A percentile compares a stretch with the other conserved stretches of the same genome.
These are phyloP conservation scores for Fusarium sublunatum DNA, from an alignment of 2,329 filamentous ascomycete genomes.

Conservation along the genomic window DNA sequence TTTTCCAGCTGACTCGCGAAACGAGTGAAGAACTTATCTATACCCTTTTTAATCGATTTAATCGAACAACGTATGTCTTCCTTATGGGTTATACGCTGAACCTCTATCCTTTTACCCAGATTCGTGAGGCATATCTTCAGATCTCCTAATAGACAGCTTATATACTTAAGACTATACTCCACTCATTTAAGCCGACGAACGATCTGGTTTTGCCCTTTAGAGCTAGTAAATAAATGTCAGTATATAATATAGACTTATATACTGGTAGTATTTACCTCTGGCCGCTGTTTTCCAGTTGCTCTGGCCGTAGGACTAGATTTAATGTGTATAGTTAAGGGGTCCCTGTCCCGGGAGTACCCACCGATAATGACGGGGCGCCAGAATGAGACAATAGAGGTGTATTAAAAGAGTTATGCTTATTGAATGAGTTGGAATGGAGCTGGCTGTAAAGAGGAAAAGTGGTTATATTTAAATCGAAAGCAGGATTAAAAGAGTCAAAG, in stretches of 20 bases:
- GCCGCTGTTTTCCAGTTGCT: constrained; percentile 1
- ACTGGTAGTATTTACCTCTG: constrained; percentile 1
- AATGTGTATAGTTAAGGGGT: neutral
- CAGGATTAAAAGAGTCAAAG: neutral
- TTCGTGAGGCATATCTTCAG: neutral
- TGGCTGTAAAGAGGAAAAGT: neutral
- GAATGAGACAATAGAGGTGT: too few species aligned
- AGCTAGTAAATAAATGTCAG: too few species aligned
- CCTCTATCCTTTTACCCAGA: neutral
- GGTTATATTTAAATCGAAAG: neutral
- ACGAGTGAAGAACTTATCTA: neutral
- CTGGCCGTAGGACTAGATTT: neutral
- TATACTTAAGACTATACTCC: neutral
- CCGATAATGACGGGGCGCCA: too few species aligned
- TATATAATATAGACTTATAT: too few species aligned
- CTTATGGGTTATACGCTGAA: neutral
- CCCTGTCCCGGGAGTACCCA: neutral
- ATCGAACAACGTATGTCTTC: neutral
- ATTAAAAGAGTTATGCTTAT: neutral
- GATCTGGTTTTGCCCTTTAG: neutral
- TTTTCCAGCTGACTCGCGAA: constrained; percentile 4
- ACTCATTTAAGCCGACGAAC: neutral
- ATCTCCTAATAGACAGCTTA: neutral
- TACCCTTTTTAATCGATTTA: neutral
- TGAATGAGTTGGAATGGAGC: neutral